Percentiles rank a stretch among this genome's conserved stretches.
Evolutionary conservation across 164 flowering plant species (phyloP).

Genomic region (Cinnamomum micranthum): DNA sequence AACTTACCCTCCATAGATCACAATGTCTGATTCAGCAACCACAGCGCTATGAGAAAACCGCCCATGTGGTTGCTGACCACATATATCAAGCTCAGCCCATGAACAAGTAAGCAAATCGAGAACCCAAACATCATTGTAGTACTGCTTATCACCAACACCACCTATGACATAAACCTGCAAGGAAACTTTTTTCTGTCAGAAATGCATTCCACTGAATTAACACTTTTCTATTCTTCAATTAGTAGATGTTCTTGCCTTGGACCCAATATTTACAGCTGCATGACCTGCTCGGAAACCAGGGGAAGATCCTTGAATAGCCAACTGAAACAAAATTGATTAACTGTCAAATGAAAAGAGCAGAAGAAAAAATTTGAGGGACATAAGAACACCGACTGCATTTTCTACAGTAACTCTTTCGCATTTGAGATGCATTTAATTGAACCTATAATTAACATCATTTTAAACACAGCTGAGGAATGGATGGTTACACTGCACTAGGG

Average conservation of each 20-base stretch:
- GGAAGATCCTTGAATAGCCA: slow-evolving; percentile 54
- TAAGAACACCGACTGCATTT: background rate
- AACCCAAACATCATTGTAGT: slow-evolving; percentile 84
- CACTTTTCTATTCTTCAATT: background rate
- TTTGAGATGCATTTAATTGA: background rate
- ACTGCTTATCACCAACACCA: slow-evolving; percentile 89
- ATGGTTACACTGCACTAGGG: background rate
- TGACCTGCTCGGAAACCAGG: slow-evolving; percentile 96
- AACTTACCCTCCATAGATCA: slow-evolving; percentile 87
- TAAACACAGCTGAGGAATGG: background rate
- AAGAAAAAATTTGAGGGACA: background rate
- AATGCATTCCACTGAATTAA: background rate
- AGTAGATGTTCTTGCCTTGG: slow-evolving; percentile 51
- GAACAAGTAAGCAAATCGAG: slow-evolving; percentile 52
- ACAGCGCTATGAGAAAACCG: slow-evolving; percentile 91
- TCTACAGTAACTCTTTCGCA: background rate
- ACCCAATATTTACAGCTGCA: slow-evolving; percentile 58
- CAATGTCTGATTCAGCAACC: slow-evolving; percentile 54
- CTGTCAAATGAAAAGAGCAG: background rate
- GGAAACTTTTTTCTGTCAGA: background rate
- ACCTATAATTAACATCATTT: background rate
- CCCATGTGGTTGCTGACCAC: slow-evolving; percentile 85
- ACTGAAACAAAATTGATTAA: slow-evolving; percentile 29
- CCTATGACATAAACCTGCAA: slow-evolving; percentile 78
- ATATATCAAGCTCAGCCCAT: slow-evolving; percentile 63